These are phyloP conservation scores for Parafenestella ontariensis DNA, from an alignment of 2,329 filamentous ascomycete genomes.

Conservation along the genomic window DNA sequence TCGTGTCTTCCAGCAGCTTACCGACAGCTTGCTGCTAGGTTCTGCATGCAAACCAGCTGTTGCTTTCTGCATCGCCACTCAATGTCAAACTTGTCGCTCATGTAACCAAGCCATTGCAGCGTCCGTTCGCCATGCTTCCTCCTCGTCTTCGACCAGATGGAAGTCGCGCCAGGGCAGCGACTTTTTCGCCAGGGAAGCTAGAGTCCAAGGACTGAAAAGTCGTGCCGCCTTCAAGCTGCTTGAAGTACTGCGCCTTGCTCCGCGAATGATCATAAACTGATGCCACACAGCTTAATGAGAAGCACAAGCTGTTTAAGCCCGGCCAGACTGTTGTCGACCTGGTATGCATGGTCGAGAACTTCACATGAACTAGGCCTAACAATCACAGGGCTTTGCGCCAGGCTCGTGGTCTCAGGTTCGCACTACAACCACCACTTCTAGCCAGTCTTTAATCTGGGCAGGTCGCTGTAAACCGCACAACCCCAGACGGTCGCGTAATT, in stretches of 20 bases:
- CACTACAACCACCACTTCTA: neutral
- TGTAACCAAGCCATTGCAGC: slow-evolving; percentile 7
- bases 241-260: slow-evolving; percentile 64
- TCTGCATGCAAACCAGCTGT: slow-evolving; percentile 4
- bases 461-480: slow-evolving; percentile 81
- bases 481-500: slow-evolving; percentile 78
- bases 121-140: slow-evolving; percentile 34
- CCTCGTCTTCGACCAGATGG: slow-evolving; percentile 77
- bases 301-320: slow-evolving; percentile 77
- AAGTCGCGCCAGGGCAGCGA: slow-evolving; percentile 79
- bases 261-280: slow-evolving; percentile 17
- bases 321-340: slow-evolving; percentile 91
- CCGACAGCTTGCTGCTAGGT: slow-evolving; percentile 42
- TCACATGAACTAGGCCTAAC: slow-evolving; percentile 18
- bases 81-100: slow-evolving; percentile 17
- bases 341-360: slow-evolving; percentile 53
- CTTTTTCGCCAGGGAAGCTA: slow-evolving; percentile 74
- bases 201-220: slow-evolving; percentile 81
- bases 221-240: slow-evolving; percentile 92
- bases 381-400: slow-evolving; percentile 72
- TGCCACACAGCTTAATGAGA: slow-evolving; percentile 73
- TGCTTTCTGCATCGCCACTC: slow-evolving; percentile 18
- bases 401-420: slow-evolving; percentile 67
- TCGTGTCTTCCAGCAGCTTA: slow-evolving; percentile 45
- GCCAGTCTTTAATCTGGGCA: slow-evolving; percentile 47